Evolutionary conservation across 2,329 filamentous ascomycete genomes (phyloP).

Genomic region (Sporothrix brasiliensis): DNA sequence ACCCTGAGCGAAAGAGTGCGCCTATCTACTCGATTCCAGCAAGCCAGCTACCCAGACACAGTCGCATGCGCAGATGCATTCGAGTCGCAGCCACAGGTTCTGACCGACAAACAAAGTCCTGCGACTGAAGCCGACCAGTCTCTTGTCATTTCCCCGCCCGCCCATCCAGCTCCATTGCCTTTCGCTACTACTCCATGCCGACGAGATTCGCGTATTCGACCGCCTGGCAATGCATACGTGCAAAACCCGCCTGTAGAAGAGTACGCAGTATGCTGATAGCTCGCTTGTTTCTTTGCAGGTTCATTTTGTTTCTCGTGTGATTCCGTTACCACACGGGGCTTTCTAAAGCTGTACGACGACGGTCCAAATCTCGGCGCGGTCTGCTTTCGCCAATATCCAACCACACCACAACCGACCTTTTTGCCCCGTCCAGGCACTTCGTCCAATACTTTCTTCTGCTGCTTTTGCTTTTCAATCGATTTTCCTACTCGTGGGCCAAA

Average conservation of each 20-base stretch:
- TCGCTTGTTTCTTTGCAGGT: not conserved
- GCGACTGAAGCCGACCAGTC: not conserved
- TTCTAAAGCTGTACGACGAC: conserved; percentile 5
- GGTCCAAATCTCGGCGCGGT: not conserved
- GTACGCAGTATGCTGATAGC: conserved; percentile 2
- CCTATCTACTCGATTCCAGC: not conserved
- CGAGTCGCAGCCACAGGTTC: not conserved
- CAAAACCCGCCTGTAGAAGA: not conserved
- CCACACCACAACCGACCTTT: not conserved
- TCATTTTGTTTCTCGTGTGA: not conserved
- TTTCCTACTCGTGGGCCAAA: not conserved
- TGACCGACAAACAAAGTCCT: not conserved
- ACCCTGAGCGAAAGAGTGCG: not conserved
- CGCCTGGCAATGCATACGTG: not conserved
- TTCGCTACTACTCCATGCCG: no score
- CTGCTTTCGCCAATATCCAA: not conserved
- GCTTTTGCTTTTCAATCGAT: not conserved
- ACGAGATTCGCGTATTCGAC: not conserved
- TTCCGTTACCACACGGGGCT: not conserved
- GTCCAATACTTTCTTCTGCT: not conserved
- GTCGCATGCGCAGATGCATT: conserved; percentile 11
- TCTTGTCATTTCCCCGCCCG: no score
- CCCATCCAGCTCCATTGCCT: no score
- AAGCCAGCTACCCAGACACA: not conserved
- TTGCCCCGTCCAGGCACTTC: not conserved